Evolutionary conservation across 2,329 filamentous ascomycete species (phyloP).

Genomic region (Paecilomyces sp.): DNA sequence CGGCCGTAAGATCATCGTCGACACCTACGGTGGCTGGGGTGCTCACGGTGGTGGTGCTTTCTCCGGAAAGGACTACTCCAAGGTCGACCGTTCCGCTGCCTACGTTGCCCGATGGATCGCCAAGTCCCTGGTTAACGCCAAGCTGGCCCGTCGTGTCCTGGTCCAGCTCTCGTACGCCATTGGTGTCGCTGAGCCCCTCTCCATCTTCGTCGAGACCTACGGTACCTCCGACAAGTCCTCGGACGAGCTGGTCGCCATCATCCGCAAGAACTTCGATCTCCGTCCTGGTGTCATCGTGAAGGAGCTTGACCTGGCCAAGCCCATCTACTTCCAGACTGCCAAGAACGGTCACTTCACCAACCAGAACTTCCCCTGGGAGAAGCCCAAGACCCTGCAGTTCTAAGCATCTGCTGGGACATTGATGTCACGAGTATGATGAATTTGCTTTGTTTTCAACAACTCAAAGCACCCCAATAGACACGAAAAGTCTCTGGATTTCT

Average conservation of each 20-base stretch:
- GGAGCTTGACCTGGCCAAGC: constrained; percentile 89
- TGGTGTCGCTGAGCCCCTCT: constrained; percentile 94
- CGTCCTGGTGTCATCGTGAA: constrained; percentile 97
- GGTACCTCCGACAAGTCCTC: constrained; percentile 85
- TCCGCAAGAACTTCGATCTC: constrained; percentile 94
- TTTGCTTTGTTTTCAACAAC: constrained; percentile 46
- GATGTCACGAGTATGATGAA: constrained; percentile 38
- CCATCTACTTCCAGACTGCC: constrained; percentile 97
- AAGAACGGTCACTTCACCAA: constrained; percentile 99
- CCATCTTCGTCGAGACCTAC: constrained; percentile 96
- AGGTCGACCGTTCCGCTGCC: constrained; percentile 96
- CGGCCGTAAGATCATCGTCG: constrained; percentile 98
- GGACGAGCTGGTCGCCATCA: constrained; percentile 90
- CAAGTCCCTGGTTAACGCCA: constrained; percentile 89
- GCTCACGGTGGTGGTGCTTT: constrained; percentile 99
- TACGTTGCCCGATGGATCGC: constrained; percentile 98
- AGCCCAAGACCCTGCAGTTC: constrained; percentile 90
- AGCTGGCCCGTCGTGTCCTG: constrained; percentile 82
- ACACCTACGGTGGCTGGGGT: constrained; percentile 99
- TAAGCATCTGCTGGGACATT: constrained; percentile 46
- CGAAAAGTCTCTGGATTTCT: constrained; percentile 19
- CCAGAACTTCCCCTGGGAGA: constrained; percentile 96
- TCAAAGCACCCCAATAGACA: constrained; percentile 39
- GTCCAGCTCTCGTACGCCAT: constrained; percentile 99
- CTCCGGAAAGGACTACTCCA: constrained; percentile 99